phyloP scores from a whole-genome alignment of 176 grass and related monocot genomes.

The Neostapfia colusana region DNA sequence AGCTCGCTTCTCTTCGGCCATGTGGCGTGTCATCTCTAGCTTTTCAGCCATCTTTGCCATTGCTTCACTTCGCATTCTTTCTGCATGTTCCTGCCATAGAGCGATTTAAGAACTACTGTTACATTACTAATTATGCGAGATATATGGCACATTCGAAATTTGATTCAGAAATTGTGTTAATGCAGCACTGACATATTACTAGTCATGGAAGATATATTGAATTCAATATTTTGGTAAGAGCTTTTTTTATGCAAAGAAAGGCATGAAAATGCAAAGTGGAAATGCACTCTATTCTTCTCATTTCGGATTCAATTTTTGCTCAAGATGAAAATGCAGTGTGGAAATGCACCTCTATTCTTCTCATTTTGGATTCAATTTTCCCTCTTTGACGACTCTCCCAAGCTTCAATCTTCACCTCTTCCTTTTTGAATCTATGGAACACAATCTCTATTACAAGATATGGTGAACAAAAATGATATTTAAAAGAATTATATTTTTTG shows the following conservation, averaged over 20 bases:
- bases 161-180: background rate
- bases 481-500: background rate
- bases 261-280: background rate
- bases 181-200: background rate
- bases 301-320: conserved; percentile 71
- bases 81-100: conserved; percentile 56
- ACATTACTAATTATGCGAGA: background rate
- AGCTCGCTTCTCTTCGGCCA: conserved; percentile 69
- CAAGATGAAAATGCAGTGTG: conserved; percentile 11
- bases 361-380: conserved; percentile 78
- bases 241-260: background rate
- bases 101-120: background rate
- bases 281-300: conserved; percentile 71
- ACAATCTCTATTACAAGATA: conserved; percentile 1
- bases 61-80: conserved; percentile 65
- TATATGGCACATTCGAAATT: background rate
- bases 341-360: conserved; percentile 66
- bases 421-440: conserved; percentile 69
- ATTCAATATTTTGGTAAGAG: background rate
- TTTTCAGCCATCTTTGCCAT: conserved; percentile 71
- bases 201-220: background rate
- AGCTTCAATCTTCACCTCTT: conserved; percentile 91
- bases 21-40: conserved; percentile 44
- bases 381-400: conserved; percentile 68
- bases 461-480: conserved; percentile 1